These are phyloP conservation scores for Geranomyces michiganensis DNA, from an alignment of 192 early-diverging fungal species.

Conservation along the genomic window DNA sequence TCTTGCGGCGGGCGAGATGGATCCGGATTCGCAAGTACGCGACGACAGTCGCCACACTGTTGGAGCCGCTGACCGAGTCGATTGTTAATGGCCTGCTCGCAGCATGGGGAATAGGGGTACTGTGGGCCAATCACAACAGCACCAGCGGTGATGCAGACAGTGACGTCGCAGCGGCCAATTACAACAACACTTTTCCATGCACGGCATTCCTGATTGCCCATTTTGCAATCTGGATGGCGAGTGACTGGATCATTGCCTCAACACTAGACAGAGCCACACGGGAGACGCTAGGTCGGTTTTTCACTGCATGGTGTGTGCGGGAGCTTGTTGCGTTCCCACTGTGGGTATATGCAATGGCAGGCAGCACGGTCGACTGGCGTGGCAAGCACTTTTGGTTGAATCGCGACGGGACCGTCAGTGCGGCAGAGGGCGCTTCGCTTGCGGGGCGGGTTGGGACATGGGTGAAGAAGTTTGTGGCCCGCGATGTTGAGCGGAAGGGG, in stretches of 20 bases:
- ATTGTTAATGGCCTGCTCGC: conserved; percentile 74
- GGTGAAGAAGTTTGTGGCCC: no score
- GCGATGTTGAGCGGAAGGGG: no score
- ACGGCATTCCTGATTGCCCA: conserved; percentile 54
- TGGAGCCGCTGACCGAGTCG: conserved; percentile 93
- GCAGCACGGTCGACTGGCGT: conserved; percentile 86
- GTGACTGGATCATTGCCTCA: conserved; percentile 52
- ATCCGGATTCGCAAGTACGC: conserved; percentile 92
- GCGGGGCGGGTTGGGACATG: no score
- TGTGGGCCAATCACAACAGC: conserved; percentile 10
- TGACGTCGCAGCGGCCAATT: neutral
- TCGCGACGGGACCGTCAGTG: conserved; percentile 46
- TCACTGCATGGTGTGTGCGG: conserved; percentile 79
- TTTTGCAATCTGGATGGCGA: conserved; percentile 62
- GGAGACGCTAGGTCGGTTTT: conserved; percentile 44
- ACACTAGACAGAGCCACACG: conserved; percentile 44
- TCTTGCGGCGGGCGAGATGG: conserved; percentile 86
- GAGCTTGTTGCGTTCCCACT: conserved; percentile 85
- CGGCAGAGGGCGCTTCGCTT: no score
- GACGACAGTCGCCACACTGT: conserved; percentile 81
- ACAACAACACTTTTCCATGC: neutral
- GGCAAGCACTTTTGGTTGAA: conserved; percentile 54
- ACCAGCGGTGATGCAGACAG: conserved; percentile 53
- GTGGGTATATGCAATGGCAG: conserved; percentile 77
- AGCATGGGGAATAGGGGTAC: conserved; percentile 60